These are phyloP conservation scores for Sanghuangporus weigelae DNA, from an alignment of 1,284 basidiomycete species.

Conservation along the genomic window DNA sequence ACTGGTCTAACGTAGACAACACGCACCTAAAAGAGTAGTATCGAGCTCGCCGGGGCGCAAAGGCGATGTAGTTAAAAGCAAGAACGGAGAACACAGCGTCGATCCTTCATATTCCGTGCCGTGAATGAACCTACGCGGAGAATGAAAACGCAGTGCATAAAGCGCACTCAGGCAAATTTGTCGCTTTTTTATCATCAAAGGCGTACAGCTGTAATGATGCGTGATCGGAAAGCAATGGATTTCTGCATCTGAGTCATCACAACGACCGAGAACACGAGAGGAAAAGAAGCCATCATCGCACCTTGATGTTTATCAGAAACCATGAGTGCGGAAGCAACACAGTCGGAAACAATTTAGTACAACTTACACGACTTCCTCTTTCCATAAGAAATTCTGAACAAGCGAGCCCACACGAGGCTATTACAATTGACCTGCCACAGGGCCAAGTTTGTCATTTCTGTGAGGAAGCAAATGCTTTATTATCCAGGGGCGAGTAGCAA, in stretches of 20 bases:
- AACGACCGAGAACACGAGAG: neutral
- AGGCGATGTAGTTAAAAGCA: neutral
- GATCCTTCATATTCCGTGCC: neutral
- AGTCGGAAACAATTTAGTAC: neutral
- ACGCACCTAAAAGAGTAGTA: neutral
- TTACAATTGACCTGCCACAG: neutral
- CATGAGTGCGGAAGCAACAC: neutral
- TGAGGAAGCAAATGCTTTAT: too few species aligned
- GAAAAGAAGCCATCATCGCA: neutral
- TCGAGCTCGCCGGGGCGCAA: neutral
- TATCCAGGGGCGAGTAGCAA: too few species aligned
- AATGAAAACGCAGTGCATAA: neutral
- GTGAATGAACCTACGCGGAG: neutral
- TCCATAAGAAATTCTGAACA: neutral
- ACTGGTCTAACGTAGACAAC: neutral
- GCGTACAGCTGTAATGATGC: neutral
- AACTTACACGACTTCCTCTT: neutral
- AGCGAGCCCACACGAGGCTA: neutral
- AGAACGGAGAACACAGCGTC: neutral
- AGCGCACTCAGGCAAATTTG: neutral
- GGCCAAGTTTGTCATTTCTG: too few species aligned
- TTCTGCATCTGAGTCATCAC: neutral
- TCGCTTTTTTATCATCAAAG: neutral
- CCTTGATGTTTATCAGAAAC: neutral
- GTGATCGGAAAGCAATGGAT: neutral